Conservation (phyloP, 768 basidiomycete genomes). For the Kwoniella sp. region DNA sequence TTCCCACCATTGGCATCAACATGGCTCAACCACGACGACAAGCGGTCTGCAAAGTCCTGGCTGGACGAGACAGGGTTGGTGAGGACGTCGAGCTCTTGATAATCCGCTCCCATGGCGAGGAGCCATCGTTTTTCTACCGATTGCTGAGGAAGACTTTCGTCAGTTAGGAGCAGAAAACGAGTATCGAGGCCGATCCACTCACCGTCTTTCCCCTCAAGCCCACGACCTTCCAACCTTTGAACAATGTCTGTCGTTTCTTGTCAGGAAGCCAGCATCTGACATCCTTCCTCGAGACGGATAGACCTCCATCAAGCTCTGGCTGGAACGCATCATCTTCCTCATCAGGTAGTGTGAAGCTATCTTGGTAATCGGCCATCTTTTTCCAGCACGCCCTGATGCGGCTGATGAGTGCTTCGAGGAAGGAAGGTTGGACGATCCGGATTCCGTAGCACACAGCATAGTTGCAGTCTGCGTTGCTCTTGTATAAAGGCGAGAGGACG, state of each 20-base stretch:
- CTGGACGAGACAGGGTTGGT: slow-evolving; percentile 18
- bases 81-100: slow-evolving; percentile 37
- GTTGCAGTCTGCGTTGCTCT: slow-evolving; percentile 32
- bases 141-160: slow-evolving; percentile 13
- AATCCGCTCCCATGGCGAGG: slow-evolving; percentile 43
- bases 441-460: slow-evolving; percentile 45
- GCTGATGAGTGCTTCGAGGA: slow-evolving; percentile 27
- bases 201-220: slow-evolving; percentile 32
- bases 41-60: slow-evolving; percentile 27
- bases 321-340: slow-evolving; percentile 20
- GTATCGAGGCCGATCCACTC: no score
- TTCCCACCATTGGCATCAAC: slow-evolving; percentile 21
- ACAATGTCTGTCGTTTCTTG: slow-evolving; percentile 25
- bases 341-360: slow-evolving; percentile 40
- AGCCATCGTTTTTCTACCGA: slow-evolving; percentile 37
- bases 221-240: slow-evolving; percentile 42
- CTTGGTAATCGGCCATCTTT: slow-evolving; percentile 40
- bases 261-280: slow-evolving; percentile 38
- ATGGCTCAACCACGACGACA: slow-evolving; percentile 30
- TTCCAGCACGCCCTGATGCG: slow-evolving; percentile 35
- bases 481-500: slow-evolving; percentile 33
- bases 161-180: no score
- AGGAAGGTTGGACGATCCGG: slow-evolving; percentile 38
- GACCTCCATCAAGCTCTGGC: slow-evolving; percentile 26
- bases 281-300: slow-evolving; percentile 19